Evolutionary conservation across 768 basidiomycete species (phyloP).

Genomic region (Brasilioporus rufonigricans): DNA sequence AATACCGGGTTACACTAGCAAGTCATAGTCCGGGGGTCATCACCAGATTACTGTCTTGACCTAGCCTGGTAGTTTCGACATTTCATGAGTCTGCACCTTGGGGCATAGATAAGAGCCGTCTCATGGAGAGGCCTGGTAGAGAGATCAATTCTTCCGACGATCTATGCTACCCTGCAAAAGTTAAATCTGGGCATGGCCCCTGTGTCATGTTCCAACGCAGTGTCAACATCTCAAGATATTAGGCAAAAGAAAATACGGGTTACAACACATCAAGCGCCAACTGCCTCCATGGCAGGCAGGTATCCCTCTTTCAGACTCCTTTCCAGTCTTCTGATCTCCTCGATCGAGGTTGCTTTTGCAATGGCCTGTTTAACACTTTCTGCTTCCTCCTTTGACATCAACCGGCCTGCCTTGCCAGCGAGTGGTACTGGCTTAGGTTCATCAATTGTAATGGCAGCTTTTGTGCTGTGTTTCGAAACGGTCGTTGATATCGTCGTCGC

Average conservation of each 20-base stretch:
- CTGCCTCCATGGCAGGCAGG: constrained; percentile 72
- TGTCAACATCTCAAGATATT: constrained; percentile 14
- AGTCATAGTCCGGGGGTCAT: too few relatives aligned
- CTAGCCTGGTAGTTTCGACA: too few relatives aligned
- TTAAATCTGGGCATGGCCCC: neutral
- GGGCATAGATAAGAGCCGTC: neutral
- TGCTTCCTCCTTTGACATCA: constrained; percentile 91
- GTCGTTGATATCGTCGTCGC: constrained; percentile 76
- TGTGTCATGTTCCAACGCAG: neutral
- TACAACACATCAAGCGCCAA: constrained; percentile 60
- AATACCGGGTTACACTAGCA: too few relatives aligned
- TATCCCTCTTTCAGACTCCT: constrained; percentile 82
- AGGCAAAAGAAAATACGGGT: constrained; percentile 32
- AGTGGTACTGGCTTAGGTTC: constrained; percentile 65
- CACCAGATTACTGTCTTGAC: too few relatives aligned
- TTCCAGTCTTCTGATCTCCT: constrained; percentile 83
- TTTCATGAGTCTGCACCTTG: neutral
- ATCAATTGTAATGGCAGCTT: constrained; percentile 62
- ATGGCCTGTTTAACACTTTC: constrained; percentile 86
- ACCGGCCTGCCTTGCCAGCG: constrained; percentile 70
- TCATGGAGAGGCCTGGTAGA: neutral
- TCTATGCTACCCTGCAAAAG: neutral
- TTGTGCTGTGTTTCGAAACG: constrained; percentile 64
- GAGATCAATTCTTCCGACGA: neutral
- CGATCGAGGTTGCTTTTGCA: constrained; percentile 85